Percentiles rank a stretch among this genome's conserved stretches.
Conservation (phyloP, 139 green algal species). For the Tetradesmus lagerheimii region DNA sequence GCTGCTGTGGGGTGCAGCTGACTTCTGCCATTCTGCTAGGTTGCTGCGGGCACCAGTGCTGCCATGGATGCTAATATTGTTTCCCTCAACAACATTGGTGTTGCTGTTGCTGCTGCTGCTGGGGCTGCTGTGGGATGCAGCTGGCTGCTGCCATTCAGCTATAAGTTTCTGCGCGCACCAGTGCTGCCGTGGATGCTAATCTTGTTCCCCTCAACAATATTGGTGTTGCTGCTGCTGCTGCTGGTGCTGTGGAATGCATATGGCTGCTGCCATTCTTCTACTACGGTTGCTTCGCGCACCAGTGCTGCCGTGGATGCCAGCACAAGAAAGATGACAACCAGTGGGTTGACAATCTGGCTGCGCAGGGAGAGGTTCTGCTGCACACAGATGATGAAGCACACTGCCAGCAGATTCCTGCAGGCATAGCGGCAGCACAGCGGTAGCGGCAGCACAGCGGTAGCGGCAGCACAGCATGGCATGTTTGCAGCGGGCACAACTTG, state of each 20-base stretch:
- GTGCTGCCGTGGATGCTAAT: constrained; percentile 48
- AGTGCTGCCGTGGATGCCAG: constrained; percentile 50
- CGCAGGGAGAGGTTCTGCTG: constrained; percentile 43
- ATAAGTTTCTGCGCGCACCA: constrained; percentile 30
- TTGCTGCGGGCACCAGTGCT: constrained; percentile 40
- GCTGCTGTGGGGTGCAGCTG: background rate
- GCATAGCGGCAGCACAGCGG: background rate
- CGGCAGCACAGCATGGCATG: background rate
- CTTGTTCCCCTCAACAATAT: too few relatives aligned
- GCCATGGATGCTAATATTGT: constrained; percentile 49
- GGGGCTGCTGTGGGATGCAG: background rate
- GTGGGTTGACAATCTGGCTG: constrained; percentile 48
- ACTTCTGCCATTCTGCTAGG: background rate
- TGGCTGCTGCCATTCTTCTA: background rate
- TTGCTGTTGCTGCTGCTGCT: constrained; percentile 31
- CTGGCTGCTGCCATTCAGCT: background rate
- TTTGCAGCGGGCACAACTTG: background rate
- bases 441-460: background rate
- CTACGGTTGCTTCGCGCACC: constrained; percentile 1
- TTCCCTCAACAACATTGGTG: too few relatives aligned
- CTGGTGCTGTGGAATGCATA: background rate
- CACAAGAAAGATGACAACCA: constrained; percentile 49
- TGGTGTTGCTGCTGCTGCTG: constrained; percentile 39
- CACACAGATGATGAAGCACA: constrained; percentile 35
- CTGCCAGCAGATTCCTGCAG: constrained; percentile 36